These are phyloP conservation scores for Meira miltonrushii DNA, from an alignment of 1,284 basidiomycete genomes.

Conservation along the genomic window DNA sequence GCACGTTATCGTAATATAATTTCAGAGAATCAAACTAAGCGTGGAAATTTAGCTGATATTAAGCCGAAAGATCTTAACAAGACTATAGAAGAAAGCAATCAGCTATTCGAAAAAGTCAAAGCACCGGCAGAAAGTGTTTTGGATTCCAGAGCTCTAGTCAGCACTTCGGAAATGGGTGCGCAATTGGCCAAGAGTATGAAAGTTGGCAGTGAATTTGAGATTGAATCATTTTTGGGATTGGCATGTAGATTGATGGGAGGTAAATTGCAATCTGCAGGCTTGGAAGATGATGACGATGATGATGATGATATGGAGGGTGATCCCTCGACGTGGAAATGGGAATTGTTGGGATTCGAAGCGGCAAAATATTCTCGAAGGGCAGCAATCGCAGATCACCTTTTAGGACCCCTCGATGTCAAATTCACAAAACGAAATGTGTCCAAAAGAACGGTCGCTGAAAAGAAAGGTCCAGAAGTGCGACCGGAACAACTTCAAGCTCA, in stretches of 20 bases:
- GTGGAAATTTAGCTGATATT: background rate
- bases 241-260: conserved; percentile 37
- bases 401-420: conserved; percentile 39
- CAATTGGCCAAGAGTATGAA: conserved; percentile 45
- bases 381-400: conserved; percentile 37
- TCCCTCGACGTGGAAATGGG: conserved; percentile 38
- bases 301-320: conserved; percentile 20
- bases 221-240: conserved; percentile 37
- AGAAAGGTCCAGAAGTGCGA: conserved; percentile 5
- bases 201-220: conserved; percentile 42
- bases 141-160: conserved; percentile 39
- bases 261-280: conserved; percentile 14
- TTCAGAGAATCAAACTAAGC: no score
- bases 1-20: no score
- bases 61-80: background rate
- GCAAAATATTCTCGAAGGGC: conserved; percentile 28
- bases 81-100: background rate
- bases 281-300: conserved; percentile 10
- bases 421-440: conserved; percentile 23
- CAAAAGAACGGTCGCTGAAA: conserved; percentile 12
- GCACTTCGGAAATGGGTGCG: conserved; percentile 40
- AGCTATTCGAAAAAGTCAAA: conserved; percentile 20
- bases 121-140: conserved; percentile 32
- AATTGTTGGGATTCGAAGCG: conserved; percentile 27
- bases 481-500: conserved; percentile 20